Evolutionary conservation across 345 rosid species (phyloP).

Genomic region (Aquilaria yunnanensis): DNA sequence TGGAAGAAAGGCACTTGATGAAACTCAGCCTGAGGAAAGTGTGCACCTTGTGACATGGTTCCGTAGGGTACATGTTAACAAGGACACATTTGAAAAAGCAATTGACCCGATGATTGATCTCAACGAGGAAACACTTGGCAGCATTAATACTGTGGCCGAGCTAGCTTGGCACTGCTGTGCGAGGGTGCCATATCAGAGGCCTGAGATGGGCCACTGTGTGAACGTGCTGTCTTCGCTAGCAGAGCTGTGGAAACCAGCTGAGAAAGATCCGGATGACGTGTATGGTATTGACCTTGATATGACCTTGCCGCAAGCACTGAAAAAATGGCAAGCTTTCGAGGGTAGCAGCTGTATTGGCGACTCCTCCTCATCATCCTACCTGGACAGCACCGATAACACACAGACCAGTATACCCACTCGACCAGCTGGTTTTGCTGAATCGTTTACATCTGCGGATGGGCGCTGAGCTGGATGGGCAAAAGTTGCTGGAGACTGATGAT

Average conservation of each 20-base stretch:
- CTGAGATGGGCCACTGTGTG: slow-evolving; percentile 62
- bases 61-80: slow-evolving; percentile 44
- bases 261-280: slow-evolving; percentile 40
- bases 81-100: slow-evolving; percentile 29
- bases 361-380: slow-evolving; percentile 26
- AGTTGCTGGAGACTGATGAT: no score
- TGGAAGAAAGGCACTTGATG: slow-evolving; percentile 60
- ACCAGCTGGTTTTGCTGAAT: slow-evolving; percentile 45
- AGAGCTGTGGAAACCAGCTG: slow-evolving; percentile 47
- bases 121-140: slow-evolving; percentile 35
- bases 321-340: slow-evolving; percentile 63
- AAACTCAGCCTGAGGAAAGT: slow-evolving; percentile 47
- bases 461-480: slow-evolving; percentile 16
- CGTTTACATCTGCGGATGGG: slow-evolving; percentile 45
- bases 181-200: slow-evolving; percentile 60
- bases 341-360: slow-evolving; percentile 39
- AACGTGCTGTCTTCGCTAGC: slow-evolving; percentile 52
- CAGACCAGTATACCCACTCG: slow-evolving; percentile 43
- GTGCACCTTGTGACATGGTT: slow-evolving; percentile 61
- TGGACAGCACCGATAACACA: slow-evolving; percentile 31
- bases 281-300: slow-evolving; percentile 58
- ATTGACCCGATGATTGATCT: slow-evolving; percentile 40
- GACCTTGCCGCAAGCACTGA: slow-evolving; percentile 54
- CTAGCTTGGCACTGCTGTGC: slow-evolving; percentile 52
- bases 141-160: slow-evolving; percentile 50